These are phyloP conservation scores for Bipolaris bicolor DNA, from an alignment of 2,329 filamentous ascomycete genomes.

Conservation along the genomic window DNA sequence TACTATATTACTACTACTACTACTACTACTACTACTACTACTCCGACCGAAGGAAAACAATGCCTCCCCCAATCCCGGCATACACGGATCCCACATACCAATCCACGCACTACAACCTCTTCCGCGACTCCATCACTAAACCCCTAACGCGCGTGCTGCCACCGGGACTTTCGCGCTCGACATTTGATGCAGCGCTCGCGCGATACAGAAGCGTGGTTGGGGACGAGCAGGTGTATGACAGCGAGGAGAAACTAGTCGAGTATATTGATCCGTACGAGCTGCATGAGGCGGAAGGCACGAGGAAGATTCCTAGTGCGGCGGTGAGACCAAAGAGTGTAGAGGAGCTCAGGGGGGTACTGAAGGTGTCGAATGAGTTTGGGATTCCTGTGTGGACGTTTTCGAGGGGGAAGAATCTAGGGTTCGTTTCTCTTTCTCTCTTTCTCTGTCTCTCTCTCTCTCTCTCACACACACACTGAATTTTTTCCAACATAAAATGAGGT, in stretches of 20 bases:
- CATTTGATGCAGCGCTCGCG: conserved; percentile 49
- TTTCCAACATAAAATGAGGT: too few species aligned
- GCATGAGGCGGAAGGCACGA: conserved; percentile 47
- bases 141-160: conserved; percentile 50
- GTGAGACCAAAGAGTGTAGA: conserved; percentile 45
- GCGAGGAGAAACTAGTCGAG: conserved; percentile 49
- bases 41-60: not conserved
- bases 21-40: too few species aligned
- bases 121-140: conserved; percentile 49
- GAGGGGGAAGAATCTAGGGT: conserved; percentile 47
- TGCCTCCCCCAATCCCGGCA: conserved; percentile 21
- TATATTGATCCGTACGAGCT: conserved; percentile 58
- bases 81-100: conserved; percentile 54
- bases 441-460: not conserved
- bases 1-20: too few species aligned
- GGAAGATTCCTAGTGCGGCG: conserved; percentile 54
- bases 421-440: conserved; percentile 3
- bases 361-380: conserved; percentile 31
- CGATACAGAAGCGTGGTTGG: conserved; percentile 47
- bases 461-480: too few species aligned
- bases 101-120: conserved; percentile 51
- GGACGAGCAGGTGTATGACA: conserved; percentile 49
- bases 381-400: conserved; percentile 44
- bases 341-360: conserved; percentile 31
- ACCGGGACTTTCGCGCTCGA: conserved; percentile 47